Evolutionary conservation across 2,329 filamentous ascomycete genomes (phyloP), one percentile per base, ranked within the genome.

Genomic region (Penicillium sp.): DNA sequence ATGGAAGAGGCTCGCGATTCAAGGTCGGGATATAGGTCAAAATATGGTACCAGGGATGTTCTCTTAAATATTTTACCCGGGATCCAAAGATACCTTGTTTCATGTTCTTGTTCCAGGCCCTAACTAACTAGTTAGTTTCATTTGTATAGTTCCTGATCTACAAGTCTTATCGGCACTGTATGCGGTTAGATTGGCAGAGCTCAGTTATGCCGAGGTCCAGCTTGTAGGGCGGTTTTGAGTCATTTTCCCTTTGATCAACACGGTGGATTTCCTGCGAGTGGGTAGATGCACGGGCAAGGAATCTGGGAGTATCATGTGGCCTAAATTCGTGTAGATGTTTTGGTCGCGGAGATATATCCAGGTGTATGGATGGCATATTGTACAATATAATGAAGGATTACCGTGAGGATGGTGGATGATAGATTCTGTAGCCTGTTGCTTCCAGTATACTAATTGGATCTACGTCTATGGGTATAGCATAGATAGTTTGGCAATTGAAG

Each of bases 121-220:
- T 33, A 21, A 21, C 25, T 25, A n/a, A n/a, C n/a, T n/a, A n/a
- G n/a, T n/a, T n/a, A 16, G n/a, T 39, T 34, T 21, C 29, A 6
- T 21, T 27, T 19, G 15, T 51, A 34, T 33, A 5, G 54, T 41
- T 41, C 43, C 39, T 44, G 25, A 51, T 55, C 39, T 55, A 21
- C 25, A 19, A 33, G 53, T 38, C 46, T 44, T 55, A 51, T 51
- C 46, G 38, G n/a, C 16, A n/a, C 54, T 44, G 33, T 11, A 53
- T 57, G 41, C 41, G 49, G 54, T 57, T 57, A 57, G 54, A 38
- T 19, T 46, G 33, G 19, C 11, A 55, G 60, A 55, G 60, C 47
- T 48, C 29, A 21, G 38, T 49, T 61, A 58, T 60, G 61, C 64
- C 64, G 64, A 66, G 64, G 64, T 66, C 54, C 53, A 65, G 60